A percentile compares a stretch with the other conserved stretches of the same genome.
Conservation (phyloP, 1,284 basidiomycete genomes). For the Hemileccinum hortonii region DNA sequence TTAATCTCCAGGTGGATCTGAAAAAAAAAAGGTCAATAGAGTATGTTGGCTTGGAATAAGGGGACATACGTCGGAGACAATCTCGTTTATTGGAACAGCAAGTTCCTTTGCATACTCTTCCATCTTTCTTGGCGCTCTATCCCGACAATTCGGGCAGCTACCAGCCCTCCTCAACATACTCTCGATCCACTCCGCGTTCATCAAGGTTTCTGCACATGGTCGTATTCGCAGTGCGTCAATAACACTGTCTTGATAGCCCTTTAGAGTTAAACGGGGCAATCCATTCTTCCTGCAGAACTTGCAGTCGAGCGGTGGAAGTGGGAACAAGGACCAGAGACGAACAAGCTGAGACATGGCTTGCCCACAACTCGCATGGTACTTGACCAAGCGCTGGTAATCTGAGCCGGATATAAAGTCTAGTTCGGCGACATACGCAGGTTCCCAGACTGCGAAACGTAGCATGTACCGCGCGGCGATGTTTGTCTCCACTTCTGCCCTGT, state of each 20-base stretch:
- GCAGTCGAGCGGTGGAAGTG: constrained; percentile 32
- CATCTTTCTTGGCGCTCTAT: constrained; percentile 32
- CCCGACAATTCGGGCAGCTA: constrained; percentile 28
- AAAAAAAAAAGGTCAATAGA: neutral
- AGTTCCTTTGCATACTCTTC: constrained; percentile 31
- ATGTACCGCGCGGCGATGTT: constrained; percentile 44
- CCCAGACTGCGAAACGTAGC: constrained; percentile 40
- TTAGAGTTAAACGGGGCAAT: constrained; percentile 30
- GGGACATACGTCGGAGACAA: constrained; percentile 29
- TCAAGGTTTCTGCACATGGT: constrained; percentile 31
- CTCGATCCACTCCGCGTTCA: constrained; percentile 34
- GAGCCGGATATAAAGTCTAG: constrained; percentile 47
- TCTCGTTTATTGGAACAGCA: constrained; percentile 25
- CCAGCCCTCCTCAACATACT: constrained; percentile 31
- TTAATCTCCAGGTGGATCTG: constrained; percentile 32
- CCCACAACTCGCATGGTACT: constrained; percentile 46
- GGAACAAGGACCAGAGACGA: constrained; percentile 32
- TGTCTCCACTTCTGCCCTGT: constrained; percentile 44
- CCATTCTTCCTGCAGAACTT: constrained; percentile 37
- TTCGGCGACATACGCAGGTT: constrained; percentile 39
- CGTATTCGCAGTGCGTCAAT: constrained; percentile 31
- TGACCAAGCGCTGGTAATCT: constrained; percentile 44
- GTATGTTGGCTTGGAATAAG: neutral
- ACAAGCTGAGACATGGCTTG: constrained; percentile 37
- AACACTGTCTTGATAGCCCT: constrained; percentile 34